Base-by-base conservation (phyloP, 2,329 filamentous ascomycete species). In the Apiospora marii region DNA sequence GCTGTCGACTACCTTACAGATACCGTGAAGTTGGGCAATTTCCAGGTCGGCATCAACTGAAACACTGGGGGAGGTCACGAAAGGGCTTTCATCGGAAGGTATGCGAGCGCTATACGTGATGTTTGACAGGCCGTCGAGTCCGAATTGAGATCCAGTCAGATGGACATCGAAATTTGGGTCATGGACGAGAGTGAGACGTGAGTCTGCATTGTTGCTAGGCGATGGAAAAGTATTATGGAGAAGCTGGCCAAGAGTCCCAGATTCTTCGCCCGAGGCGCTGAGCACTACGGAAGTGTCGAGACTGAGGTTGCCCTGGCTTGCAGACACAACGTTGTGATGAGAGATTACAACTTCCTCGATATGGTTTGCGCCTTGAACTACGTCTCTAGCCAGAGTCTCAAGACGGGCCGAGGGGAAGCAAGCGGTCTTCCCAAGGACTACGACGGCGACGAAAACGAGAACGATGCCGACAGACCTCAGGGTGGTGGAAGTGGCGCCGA, bases 21-120 rank as follows among this genome's bases (percentile, higher is more conserved):
- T n/a, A 3, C 41, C 58, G 0, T n/a, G 19, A n/a, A 41, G 58
- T n/a, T 64, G 30, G 3, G 19, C 8, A n/a, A 0, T 37, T 22
- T 6, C 16, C 1, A 61, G 53, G 34, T 30, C 53, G 2, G 5
- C 30, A 12, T 22, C 58, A 37, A 7, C 34, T 4, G 34, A 37
- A 37, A 4, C 4, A 37, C 34, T 7, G 7, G 34, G 34, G 4
- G 34, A 37, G 34, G 34, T 3, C 34, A 37, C 34, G 34, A n/a
- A n/a, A n/a, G n/a, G n/a, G n/a, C n/a, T n/a, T n/a, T n/a, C n/a
- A n/a, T n/a, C n/a, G n/a, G 4, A 64, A n/a, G 30, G 4, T 19
- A 19, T 6, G 0, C 7, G 7, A 41, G n/a, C 10, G 10, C 3
- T 13, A 2, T 2, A 3, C 24, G 4, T 13, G 7, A 14, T 1